These are phyloP conservation scores for Salvia sclarea DNA, from an alignment of 305 asterid species.

Conservation along the genomic window DNA sequence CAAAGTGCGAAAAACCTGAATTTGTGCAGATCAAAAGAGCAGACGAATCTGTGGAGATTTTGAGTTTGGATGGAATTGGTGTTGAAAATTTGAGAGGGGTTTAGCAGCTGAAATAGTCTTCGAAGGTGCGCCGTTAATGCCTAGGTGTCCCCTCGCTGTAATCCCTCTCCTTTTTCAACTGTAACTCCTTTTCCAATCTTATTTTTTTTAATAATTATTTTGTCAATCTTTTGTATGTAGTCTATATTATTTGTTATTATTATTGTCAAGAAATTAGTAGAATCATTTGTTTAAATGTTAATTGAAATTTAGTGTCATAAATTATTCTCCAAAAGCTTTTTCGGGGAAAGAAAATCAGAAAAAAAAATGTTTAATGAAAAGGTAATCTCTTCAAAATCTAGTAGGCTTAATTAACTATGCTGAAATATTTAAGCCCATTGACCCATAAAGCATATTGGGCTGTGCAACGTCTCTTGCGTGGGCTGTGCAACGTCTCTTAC, in stretches of 20 bases:
- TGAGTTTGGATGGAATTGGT: slow-evolving; percentile 19
- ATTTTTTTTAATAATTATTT: background rate
- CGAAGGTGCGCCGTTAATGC: slow-evolving; percentile 28
- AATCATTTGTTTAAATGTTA: background rate
- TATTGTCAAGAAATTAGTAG: background rate
- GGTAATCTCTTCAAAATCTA: background rate
- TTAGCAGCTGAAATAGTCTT: slow-evolving; percentile 21
- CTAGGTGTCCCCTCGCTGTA: slow-evolving; percentile 22
- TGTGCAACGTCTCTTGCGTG: too few relatives aligned
- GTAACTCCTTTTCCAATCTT: background rate
- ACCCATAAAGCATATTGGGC: too few relatives aligned
- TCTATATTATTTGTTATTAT: background rate
- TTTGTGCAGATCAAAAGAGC: slow-evolving; percentile 25
- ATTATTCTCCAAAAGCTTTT: background rate
- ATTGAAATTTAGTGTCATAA: background rate
- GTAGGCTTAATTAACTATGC: background rate
- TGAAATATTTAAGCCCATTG: background rate
- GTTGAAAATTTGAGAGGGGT: slow-evolving; percentile 24
- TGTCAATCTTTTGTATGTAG: background rate
- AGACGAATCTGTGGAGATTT: slow-evolving; percentile 4
- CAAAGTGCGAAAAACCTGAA: slow-evolving; percentile 32
- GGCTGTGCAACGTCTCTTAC: too few relatives aligned
- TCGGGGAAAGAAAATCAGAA: background rate
- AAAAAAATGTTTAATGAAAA: background rate
- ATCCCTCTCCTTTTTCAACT: background rate